Base-by-base conservation (phyloP, 2,329 filamentous ascomycete genomes). In the Ceratocystis diversiconidia region DNA sequence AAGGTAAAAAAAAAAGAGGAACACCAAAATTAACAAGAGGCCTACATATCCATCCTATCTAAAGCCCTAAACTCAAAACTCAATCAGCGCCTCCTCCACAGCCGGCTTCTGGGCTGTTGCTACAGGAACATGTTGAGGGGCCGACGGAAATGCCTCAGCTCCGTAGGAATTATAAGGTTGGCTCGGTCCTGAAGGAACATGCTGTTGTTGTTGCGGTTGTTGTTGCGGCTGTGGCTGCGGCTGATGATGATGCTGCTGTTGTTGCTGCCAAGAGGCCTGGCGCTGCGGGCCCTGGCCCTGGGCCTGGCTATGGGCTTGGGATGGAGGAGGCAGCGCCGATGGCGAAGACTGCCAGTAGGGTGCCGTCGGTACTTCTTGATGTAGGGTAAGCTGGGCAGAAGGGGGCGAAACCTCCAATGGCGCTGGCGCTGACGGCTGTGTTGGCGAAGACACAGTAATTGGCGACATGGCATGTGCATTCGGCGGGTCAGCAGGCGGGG, bases 81-180 rank as follows among this genome's bases (percentile, higher is more conserved):
- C 89, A 74, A 94, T 94, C 71, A 94, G 75, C 67, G 85, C 87
- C 75, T 92, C 89, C 74, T 92, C 89, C 60, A 87, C 80, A 0
- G 77, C 80, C 15, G 81, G 82, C 71, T 79, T 63, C 50, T 62
- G 71, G 68, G 73, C 72, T 28, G 72, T 68, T 2, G 74, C 75
- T 55, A 77, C 76, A 62, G 82, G 84, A 32, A 82, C 79, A 73
- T 86, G 83, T 67, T 85, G 82, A 17, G 85, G 85, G 32, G 82
- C 84, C 1, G 82, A 78, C 1, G 88, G 87, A 71, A 90, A 89
- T 2, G 81, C 76, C 28, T 86, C 82, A 71, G 84, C 82, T 2
- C 74, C 76, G 70, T 84, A 86, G 5, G 79, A 77, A 10, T 73
- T 62, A 28, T 60, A 59, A 28, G 50, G 69, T 69, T 71, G 62